These are phyloP conservation scores for Daldinia loculata DNA, from an alignment of 495 filamentous ascomycete species.

Conservation along the genomic window DNA sequence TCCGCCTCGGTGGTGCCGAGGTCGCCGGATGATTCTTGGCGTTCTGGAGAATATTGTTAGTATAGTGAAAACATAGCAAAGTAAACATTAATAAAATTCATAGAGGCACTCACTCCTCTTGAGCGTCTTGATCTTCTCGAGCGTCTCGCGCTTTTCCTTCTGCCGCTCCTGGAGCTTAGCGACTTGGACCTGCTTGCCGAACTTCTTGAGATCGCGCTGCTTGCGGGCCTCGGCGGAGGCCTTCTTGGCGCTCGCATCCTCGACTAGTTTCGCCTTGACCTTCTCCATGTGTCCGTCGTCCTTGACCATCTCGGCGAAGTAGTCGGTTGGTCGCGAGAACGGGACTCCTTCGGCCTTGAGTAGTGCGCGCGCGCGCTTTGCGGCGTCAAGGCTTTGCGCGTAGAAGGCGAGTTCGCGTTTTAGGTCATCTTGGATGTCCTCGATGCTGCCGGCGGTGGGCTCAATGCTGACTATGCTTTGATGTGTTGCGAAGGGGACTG, in stretches of 20 bases:
- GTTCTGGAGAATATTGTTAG: constrained; percentile 66
- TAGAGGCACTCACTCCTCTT: constrained; percentile 79
- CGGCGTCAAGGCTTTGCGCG: constrained; percentile 85
- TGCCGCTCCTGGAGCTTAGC: constrained; percentile 92
- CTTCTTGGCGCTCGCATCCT: constrained; percentile 91
- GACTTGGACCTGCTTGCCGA: constrained; percentile 98
- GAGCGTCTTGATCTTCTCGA: constrained; percentile 91
- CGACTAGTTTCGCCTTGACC: constrained; percentile 91
- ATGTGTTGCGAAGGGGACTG: constrained; percentile 63
- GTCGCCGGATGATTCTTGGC: constrained; percentile 73
- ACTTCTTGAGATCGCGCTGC: constrained; percentile 96
- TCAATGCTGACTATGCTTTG: constrained; percentile 60
- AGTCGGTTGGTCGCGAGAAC: constrained; percentile 90
- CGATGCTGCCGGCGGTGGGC: constrained; percentile 61
- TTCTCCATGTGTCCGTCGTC: constrained; percentile 97
- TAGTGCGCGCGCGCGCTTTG: constrained; percentile 69
- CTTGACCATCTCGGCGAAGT: constrained; percentile 99
- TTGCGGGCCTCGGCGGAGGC: constrained; percentile 88
- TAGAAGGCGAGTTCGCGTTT: constrained; percentile 93
- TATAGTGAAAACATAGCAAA: neutral
- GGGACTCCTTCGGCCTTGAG: constrained; percentile 83
- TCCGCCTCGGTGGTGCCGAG: constrained; percentile 76
- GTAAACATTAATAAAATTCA: neutral
- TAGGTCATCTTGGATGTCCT: constrained; percentile 85
- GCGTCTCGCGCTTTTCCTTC: constrained; percentile 86